Conservation (phyloP, 305 asterid genomes). For the Fraxinus nigra region DNA sequence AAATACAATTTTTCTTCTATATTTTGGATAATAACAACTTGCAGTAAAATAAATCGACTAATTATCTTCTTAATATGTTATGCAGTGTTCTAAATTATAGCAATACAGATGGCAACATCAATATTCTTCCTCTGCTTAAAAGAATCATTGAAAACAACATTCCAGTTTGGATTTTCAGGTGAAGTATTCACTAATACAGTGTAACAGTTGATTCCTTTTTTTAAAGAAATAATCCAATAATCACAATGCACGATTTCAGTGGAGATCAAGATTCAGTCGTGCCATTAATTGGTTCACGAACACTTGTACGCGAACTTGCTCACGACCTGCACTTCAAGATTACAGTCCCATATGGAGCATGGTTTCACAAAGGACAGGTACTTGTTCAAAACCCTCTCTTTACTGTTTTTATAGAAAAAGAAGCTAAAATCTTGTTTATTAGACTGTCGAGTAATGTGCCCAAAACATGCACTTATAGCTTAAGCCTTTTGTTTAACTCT, state of each 20-base stretch:
- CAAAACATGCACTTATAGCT: not conserved
- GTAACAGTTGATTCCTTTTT: not conserved
- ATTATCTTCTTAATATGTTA: conserved; percentile 2
- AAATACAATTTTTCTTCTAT: not conserved
- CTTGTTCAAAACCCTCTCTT: not conserved
- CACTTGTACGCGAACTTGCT: conserved; percentile 89
- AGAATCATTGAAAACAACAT: conserved; percentile 53
- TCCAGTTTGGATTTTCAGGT: conserved; percentile 85
- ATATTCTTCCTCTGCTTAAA: conserved; percentile 73
- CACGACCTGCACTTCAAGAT: conserved; percentile 54
- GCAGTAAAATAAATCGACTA: not conserved
- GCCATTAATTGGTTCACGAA: conserved; percentile 80
- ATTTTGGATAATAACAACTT: not conserved
- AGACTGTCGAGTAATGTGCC: not conserved
- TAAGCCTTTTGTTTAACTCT: not conserved
- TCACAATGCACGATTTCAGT: conserved; percentile 32
- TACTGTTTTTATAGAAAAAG: not conserved
- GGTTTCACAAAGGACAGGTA: conserved; percentile 92
- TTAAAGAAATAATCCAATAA: conserved; percentile 9
- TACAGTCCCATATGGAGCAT: conserved; percentile 86
- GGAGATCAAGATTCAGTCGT: conserved; percentile 99
- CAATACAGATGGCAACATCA: conserved; percentile 51
- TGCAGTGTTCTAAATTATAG: conserved; percentile 52
- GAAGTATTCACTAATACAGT: conserved; percentile 2
- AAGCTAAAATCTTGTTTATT: not conserved